Percentiles rank a stretch among this genome's conserved stretches.
Evolutionary conservation across 1,139 yeast species (phyloP).

Genomic region (Blastobotrys aristatus): DNA sequence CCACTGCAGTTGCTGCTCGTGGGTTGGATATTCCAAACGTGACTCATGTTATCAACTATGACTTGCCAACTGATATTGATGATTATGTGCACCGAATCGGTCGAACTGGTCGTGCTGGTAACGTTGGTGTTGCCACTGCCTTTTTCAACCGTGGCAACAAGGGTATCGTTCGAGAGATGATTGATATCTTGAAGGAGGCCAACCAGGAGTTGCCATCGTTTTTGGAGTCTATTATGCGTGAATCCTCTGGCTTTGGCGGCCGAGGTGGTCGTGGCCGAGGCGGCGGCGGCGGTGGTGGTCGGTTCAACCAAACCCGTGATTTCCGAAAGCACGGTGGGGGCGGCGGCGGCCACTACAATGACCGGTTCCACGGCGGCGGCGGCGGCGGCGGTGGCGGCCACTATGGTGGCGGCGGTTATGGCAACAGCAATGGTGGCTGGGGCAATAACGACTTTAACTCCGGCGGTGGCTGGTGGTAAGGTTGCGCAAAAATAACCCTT

Average conservation of each 20-base stretch:
- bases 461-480: conserved; percentile 15
- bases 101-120: conserved; percentile 99
- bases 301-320: conserved; percentile 33
- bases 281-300: conserved; percentile 38
- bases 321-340: conserved; percentile 36
- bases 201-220: conserved; percentile 96
- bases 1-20: conserved; percentile 98
- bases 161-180: conserved; percentile 80
- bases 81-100: conserved; percentile 99
- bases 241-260: conserved; percentile 59
- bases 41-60: conserved; percentile 94
- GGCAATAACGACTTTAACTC: neutral
- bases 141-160: conserved; percentile 95
- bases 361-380: conserved; percentile 26
- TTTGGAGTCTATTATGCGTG: conserved; percentile 76
- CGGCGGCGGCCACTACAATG: conserved; percentile 25
- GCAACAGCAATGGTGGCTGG: conserved; percentile 17
- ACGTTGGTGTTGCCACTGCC: conserved; percentile 96
- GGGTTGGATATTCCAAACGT: conserved; percentile 99
- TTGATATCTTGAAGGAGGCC: conserved; percentile 87
- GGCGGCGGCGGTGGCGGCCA: conserved; percentile 35
- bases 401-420: conserved; percentile 29
- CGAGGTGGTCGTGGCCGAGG: conserved; percentile 55
- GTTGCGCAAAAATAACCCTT: neutral
- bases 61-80: conserved; percentile 93